Evolutionary conservation across 495 filamentous ascomycete species (phyloP).

Genomic region (Lindgomyces ingoldianus): DNA sequence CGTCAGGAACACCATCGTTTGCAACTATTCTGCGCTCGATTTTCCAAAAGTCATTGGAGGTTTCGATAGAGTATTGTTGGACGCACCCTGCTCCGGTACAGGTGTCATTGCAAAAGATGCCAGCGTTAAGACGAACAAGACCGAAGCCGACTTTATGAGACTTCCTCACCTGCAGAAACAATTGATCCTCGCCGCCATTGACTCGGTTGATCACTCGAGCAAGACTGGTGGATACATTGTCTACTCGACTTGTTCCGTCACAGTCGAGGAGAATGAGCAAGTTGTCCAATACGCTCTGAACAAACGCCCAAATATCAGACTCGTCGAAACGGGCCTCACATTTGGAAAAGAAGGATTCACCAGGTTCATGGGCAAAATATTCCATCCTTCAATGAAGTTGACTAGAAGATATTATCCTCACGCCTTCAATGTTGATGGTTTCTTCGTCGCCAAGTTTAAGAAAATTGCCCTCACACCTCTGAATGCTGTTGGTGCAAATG

Average conservation of each 20-base stretch:
- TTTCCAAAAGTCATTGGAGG: slow-evolving; percentile 94
- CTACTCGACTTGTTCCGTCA: slow-evolving; percentile 90
- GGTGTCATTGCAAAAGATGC: slow-evolving; percentile 96
- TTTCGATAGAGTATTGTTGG: slow-evolving; percentile 81
- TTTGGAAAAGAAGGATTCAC: slow-evolving; percentile 93
- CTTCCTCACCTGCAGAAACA: slow-evolving; percentile 94
- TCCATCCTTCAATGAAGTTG: slow-evolving; percentile 79
- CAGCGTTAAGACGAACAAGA: slow-evolving; percentile 95
- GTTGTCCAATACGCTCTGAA: slow-evolving; percentile 91
- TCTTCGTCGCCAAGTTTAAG: slow-evolving; percentile 97
- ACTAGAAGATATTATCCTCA: slow-evolving; percentile 93
- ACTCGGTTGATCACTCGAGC: slow-evolving; percentile 81
- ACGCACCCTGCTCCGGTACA: slow-evolving; percentile 79
- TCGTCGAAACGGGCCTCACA: slow-evolving; percentile 89
- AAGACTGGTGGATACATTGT: slow-evolving; percentile 93
- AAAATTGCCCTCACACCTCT: slow-evolving; percentile 77
- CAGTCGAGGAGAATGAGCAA: slow-evolving; percentile 88
- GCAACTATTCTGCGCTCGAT: slow-evolving; percentile 87
- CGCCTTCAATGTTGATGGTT: slow-evolving; percentile 94
- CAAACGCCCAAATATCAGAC: slow-evolving; percentile 87
- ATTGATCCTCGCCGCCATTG: slow-evolving; percentile 87
- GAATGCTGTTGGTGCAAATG: slow-evolving; percentile 51
- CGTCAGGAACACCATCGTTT: slow-evolving; percentile 89
- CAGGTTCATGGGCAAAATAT: slow-evolving; percentile 82
- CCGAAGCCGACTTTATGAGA: slow-evolving; percentile 84